Conservation (phyloP, 78 protist species). For the Dictyostelium purpureum region DNA sequence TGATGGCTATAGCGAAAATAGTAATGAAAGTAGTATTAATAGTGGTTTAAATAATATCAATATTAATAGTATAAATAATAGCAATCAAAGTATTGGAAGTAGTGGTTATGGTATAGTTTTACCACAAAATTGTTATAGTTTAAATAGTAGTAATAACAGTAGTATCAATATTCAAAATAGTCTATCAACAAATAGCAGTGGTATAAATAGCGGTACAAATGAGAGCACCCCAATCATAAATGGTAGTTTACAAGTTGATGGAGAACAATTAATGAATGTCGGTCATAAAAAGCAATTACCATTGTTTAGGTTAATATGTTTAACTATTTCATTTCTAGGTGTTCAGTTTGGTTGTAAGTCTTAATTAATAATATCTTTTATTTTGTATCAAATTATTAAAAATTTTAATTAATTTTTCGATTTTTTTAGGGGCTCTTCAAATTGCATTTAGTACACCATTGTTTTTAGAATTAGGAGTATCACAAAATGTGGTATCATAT, state of each 20-base stretch:
- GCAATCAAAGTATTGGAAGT: background rate
- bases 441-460: conserved; percentile 79
- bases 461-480: conserved; percentile 71
- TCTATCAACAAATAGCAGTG: background rate
- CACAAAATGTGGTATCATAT: conserved; percentile 31
- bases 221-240: background rate
- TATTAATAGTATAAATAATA: too few species aligned
- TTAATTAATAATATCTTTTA: background rate
- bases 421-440: conserved; percentile 74
- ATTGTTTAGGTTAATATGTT: conserved; percentile 16
- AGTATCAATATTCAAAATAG: background rate
- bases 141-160: background rate
- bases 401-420: background rate
- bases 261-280: background rate
- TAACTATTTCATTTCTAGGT: conserved; percentile 64
- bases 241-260: background rate
- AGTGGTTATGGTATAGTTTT: background rate
- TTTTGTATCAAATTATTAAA: background rate
- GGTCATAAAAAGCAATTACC: conserved; percentile 10
- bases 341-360: conserved; percentile 79
- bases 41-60: background rate
- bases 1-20: background rate
- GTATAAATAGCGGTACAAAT: background rate
- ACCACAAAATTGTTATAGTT: background rate
- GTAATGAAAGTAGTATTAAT: background rate